Evolutionary conservation across 768 basidiomycete genomes (phyloP).

Genomic region (Suillus lakei): DNA sequence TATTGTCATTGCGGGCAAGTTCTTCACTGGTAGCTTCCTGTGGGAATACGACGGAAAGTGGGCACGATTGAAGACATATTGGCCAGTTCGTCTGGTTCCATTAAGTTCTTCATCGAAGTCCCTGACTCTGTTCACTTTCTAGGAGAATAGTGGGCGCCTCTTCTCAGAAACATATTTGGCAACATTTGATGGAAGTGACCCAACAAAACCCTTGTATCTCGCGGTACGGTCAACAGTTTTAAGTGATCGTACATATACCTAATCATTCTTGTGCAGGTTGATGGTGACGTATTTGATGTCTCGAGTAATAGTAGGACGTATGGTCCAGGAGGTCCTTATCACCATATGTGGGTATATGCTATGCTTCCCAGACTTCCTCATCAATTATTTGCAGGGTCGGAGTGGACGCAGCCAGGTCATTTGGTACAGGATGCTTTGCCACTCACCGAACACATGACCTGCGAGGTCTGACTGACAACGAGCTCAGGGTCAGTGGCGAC

Average conservation of each 20-base stretch:
- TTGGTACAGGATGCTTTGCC: constrained; percentile 92
- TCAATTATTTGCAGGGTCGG: constrained; percentile 62
- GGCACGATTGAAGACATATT: constrained; percentile 61
- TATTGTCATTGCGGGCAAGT: constrained; percentile 70
- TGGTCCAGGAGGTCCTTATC: constrained; percentile 87
- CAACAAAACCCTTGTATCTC: constrained; percentile 75
- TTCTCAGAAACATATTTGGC: constrained; percentile 77
- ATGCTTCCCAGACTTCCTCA: constrained; percentile 14
- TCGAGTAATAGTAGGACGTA: constrained; percentile 76
- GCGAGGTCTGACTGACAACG: constrained; percentile 74
- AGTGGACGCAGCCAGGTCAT: constrained; percentile 88
- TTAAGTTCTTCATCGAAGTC: constrained; percentile 5
- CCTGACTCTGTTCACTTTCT: constrained; percentile 3
- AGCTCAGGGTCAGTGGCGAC: constrained; percentile 61
- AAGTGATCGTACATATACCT: constrained; percentile 3
- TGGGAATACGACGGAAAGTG: constrained; percentile 84
- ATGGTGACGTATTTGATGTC: constrained; percentile 93
- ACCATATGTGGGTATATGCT: constrained; percentile 56
- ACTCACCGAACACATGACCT: constrained; percentile 91
- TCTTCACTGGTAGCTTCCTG: constrained; percentile 83
- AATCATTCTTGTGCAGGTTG: constrained; percentile 58
- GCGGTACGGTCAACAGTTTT: constrained; percentile 57
- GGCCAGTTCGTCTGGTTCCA: constrained; percentile 52
- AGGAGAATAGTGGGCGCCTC: constrained; percentile 61
- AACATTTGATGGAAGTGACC: constrained; percentile 71